Base-by-base conservation (phyloP, 192 early-diverging fungal genomes). In the Coemansia sp. region DNA sequence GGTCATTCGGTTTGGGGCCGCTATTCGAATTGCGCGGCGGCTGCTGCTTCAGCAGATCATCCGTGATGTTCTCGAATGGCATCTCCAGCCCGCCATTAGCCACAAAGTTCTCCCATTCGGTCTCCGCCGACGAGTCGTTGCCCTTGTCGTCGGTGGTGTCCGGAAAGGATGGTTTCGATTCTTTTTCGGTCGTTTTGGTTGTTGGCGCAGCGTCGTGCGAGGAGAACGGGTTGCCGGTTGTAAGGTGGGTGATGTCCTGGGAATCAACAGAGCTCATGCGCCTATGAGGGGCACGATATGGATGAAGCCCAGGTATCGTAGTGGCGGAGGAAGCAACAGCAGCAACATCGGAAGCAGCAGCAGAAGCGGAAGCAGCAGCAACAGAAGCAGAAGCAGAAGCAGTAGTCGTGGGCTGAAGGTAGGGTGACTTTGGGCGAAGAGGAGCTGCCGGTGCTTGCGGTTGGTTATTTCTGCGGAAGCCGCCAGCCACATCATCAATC, bases 71-170 rank as follows among this genome's bases (percentile, higher is more conserved):
- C 11, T 81, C 78, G 17, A 81, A 66, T 11, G 78, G 78, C 60
- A 81, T 71, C 22, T 81, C 78, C 42, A 81, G 65, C 5, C 78
- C 78, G 0, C 78, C 78, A 34, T 81, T 81, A 43, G 72, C 78
- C 29, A 81, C 78, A 81, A 81, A 81, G 63, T 75, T 81, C 49
- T 81, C 78, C 78, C 78, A 81, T 63, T 81, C 78, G 35, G 46
- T 45, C 29, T 75, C 78, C 0, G 78, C 66, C 32, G 64, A 73
- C 52, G 67, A 57, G 7, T 36, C 61, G 20, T 71, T 65, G 34
- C 55, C 63, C 2, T 79, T 68, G 0, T 70, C 62, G 5, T 49
- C 32, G 17, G 65, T 5, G 62, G 29, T 17, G 14, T 45, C 42
- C 9, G 5, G 5, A 4, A 45, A 17, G 15, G 17, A 17, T 40